Percentiles rank a stretch among this genome's conserved stretches.
Conservation (phyloP, 2,329 filamentous ascomycete genomes). For the Thelonectria blattea region DNA sequence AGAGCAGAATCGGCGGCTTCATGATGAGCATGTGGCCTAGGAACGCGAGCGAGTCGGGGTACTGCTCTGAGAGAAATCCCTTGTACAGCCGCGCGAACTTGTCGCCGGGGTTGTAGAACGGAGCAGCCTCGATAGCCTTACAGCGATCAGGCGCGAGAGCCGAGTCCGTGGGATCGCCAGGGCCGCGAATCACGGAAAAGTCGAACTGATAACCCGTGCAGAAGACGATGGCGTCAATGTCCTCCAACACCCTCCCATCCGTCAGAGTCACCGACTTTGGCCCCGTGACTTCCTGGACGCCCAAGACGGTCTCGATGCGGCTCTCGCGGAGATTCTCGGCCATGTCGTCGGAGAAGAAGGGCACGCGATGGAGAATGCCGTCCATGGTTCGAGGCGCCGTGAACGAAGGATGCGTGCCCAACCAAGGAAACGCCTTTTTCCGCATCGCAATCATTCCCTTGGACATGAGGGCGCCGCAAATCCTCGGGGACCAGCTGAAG, state of each 20-base stretch:
- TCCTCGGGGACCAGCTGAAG: slow-evolving; percentile 20
- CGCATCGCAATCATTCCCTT: slow-evolving; percentile 25
- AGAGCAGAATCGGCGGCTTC: slow-evolving; percentile 37
- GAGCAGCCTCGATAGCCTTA: slow-evolving; percentile 30
- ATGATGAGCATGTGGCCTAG: slow-evolving; percentile 36
- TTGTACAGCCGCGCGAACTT: slow-evolving; percentile 40
- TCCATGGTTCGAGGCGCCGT: slow-evolving; percentile 23
- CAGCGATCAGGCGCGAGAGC: slow-evolving; percentile 37
- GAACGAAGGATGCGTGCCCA: slow-evolving; percentile 25
- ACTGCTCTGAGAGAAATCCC: slow-evolving; percentile 42
- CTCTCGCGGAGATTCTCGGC: slow-evolving; percentile 37
- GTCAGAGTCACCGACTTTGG: slow-evolving; percentile 39
- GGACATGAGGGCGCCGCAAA: slow-evolving; percentile 25
- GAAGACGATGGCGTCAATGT: slow-evolving; percentile 43
- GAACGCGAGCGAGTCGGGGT: slow-evolving; percentile 41
- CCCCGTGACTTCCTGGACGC: slow-evolving; percentile 39
- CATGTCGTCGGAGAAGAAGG: slow-evolving; percentile 40
- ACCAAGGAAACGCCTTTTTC: slow-evolving; percentile 30
- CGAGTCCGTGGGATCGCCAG: slow-evolving; percentile 37
- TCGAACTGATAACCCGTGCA: slow-evolving; percentile 43
- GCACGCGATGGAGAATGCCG: slow-evolving; percentile 34
- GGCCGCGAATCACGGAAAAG: slow-evolving; percentile 38
- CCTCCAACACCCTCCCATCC: slow-evolving; percentile 40
- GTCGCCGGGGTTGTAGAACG: slow-evolving; percentile 28
- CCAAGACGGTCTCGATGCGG: slow-evolving; percentile 35